Evolutionary conservation across 768 basidiomycete species (phyloP), one percentile per base, ranked within the genome.

Genomic region (Termitomyces sp.): DNA sequence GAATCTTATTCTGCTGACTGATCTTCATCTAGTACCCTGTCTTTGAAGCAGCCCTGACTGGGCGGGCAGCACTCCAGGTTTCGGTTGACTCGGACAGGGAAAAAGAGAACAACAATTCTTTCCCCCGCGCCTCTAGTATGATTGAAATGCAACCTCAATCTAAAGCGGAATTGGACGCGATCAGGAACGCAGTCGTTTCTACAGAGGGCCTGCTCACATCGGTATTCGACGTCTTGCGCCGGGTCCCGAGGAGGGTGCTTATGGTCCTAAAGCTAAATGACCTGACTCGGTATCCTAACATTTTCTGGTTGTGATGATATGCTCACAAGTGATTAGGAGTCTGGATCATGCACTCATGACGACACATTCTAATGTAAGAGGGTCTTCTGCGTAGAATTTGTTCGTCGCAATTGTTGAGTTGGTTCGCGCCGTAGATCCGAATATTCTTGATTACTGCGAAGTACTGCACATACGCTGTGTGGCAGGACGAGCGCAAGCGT

Each of bases 31-130:
- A 95, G 90, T 98, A 97, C 68, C 91, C 94, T 9, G 81, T 97
- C 12, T 94, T 98, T 60, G 94, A 98, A 71, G 92, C 93, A 22
- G 95, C 95, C 14, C 86, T 98, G 46, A 98, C 95, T n/a, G 88
- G 87, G 5, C 82, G 94, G 43, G 85, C 90, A 18, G 85, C 84
- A 1, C 70, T 96, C 55, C 82, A 86, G 66, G 87, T 85, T 33
- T 76, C 82, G 6, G 81, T 79, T 76, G 76, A 42, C 40, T 42
- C 18, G 9, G 18, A 79, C 14, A 76, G 78, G 18, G 69, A 72
- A 20, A 72, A 70, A 10, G 69, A 71, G 4, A 66, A 75, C 20
- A 63, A 72, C 18, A 66, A 66, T 26, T 63, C 72, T n/a, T 80
- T 85, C 64, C 72, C 72, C 45, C 84, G 90, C n/a, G 86, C 86